Base-by-base conservation (phyloP, 2,329 filamentous ascomycete genomes). In the Trichoderma aggressivum region DNA sequence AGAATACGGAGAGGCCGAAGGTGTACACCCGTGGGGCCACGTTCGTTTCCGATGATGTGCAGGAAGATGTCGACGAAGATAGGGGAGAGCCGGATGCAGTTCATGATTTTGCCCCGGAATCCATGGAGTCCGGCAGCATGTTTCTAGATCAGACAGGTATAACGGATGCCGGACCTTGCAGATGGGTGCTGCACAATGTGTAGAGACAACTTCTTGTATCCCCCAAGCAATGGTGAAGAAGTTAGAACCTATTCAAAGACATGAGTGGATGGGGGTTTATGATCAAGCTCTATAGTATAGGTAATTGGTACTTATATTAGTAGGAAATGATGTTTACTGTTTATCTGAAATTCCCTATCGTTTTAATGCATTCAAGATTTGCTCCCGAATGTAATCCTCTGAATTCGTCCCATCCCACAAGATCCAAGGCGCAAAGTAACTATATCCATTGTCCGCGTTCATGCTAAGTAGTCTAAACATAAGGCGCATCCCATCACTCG, bases 311-410 rank as follows among this genome's bases (percentile, higher is more conserved):
- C 32, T 10, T 7, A 8, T 34, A 34, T 34, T n/a, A n/a, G n/a
- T n/a, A 34, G 7, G 6, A 3, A 34, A 8, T 43, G 14, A 18
- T 43, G 16, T 43, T 43, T n/a, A 18, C 16, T 43, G 16, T 8
- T 6, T 43, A 43, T 43, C 39, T 43, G 16, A 18, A n/a, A n/a
- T 1, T 47, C 18, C 39, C 2, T n/a, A n/a, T 4, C 18, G 18
- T 8, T 3, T 47, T 7, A n/a, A 1, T 7, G 1, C 7, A 1
- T n/a, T 8, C 39, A n/a, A 11, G 2, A n/a, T n/a, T 1, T 4
- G 39, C 2, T 43, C 1, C 39, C 2, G 16, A 47, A 47, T 47
- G 1, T 10, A 47, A 18, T n/a, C 7, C 6, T 3, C 3, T 5
- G 39, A n/a, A 4, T 8, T n/a, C 16, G n/a, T 18, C 3, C 3